Conservation (phyloP, 257 asterid genomes). For the Solanum bukasovii region DNA sequence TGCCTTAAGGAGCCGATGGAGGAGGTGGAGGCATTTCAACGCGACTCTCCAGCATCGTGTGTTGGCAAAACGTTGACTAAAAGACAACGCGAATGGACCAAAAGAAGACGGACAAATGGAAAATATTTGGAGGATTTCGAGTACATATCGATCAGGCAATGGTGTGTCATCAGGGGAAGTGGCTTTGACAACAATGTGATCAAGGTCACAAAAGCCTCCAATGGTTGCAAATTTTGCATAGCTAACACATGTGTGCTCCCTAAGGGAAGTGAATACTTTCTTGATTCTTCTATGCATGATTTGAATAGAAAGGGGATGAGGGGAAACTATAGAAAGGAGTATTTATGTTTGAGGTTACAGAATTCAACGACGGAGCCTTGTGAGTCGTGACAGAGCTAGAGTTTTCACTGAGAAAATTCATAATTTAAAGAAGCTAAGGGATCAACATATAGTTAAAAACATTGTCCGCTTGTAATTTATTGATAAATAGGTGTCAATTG, state of each 20-base stretch:
- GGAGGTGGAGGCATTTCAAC: constrained; percentile 53
- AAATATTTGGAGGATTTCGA: constrained; percentile 34
- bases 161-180: constrained; percentile 50
- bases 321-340: not conserved
- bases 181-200: constrained; percentile 39
- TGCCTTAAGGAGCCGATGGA: constrained; percentile 50
- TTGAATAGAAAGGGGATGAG: not conserved
- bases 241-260: constrained; percentile 36
- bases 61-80: constrained; percentile 27
- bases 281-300: constrained; percentile 21
- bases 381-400: not conserved
- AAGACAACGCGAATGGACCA: constrained; percentile 27
- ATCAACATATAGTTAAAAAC: not conserved
- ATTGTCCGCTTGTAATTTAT: not conserved
- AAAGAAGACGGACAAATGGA: constrained; percentile 31
- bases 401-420: not conserved
- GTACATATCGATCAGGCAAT: constrained; percentile 34
- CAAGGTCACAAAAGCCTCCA: constrained; percentile 50
- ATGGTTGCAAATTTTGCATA: constrained; percentile 52
- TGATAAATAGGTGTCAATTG: not conserved
- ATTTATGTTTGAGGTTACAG: not conserved
- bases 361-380: not conserved
- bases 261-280: constrained; percentile 26
- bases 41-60: constrained; percentile 63
- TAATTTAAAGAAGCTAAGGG: not conserved